These are phyloP conservation scores for Peltaster fructicola DNA, from an alignment of 2,329 filamentous ascomycete genomes.

Conservation along the genomic window DNA sequence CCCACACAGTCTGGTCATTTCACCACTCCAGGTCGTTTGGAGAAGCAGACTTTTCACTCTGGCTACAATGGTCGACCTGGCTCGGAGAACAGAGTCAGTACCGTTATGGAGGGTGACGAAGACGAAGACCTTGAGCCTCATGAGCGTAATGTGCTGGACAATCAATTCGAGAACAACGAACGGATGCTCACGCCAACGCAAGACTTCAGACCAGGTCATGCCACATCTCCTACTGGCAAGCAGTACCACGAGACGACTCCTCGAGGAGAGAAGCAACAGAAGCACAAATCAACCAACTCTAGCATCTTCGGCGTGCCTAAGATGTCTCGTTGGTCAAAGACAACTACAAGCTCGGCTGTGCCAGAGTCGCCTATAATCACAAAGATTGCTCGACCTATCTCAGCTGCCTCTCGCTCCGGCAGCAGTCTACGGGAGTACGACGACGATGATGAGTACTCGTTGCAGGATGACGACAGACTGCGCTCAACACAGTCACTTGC, in stretches of 20 bases:
- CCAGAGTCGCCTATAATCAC: slow-evolving; percentile 15
- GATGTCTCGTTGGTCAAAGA: slow-evolving; percentile 94
- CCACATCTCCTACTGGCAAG: slow-evolving; percentile 42
- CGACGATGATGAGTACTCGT: slow-evolving; percentile 28
- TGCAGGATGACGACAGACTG: slow-evolving; percentile 39
- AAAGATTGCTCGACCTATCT: slow-evolving; percentile 32
- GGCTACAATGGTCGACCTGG: slow-evolving; percentile 34
- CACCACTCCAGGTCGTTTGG: slow-evolving; percentile 10
- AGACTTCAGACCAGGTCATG: slow-evolving; percentile 23
- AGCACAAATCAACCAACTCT: slow-evolving; percentile 74
- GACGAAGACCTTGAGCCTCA: slow-evolving; percentile 46
- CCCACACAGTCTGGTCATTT: slow-evolving; percentile 62
- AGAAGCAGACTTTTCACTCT: slow-evolving; percentile 26
- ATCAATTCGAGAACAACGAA: slow-evolving; percentile 42
- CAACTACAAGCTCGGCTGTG: slow-evolving; percentile 73
- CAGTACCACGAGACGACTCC: slow-evolving; percentile 68
- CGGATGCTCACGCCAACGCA: slow-evolving; percentile 43
- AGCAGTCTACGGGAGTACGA: slow-evolving; percentile 37
- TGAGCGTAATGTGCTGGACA: slow-evolving; percentile 26
- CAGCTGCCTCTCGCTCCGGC: slow-evolving; percentile 55
- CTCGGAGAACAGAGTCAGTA: slow-evolving; percentile 73
- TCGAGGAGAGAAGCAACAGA: slow-evolving; percentile 51
- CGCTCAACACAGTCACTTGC: slow-evolving; percentile 22
- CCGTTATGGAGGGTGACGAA: slow-evolving; percentile 68
- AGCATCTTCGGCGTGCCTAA: slow-evolving; percentile 59